A percentile compares a stretch with the other conserved stretches of the same genome.
phyloP scores from a whole-genome alignment of 495 filamentous ascomycete species.

The Penicillium canescens region DNA sequence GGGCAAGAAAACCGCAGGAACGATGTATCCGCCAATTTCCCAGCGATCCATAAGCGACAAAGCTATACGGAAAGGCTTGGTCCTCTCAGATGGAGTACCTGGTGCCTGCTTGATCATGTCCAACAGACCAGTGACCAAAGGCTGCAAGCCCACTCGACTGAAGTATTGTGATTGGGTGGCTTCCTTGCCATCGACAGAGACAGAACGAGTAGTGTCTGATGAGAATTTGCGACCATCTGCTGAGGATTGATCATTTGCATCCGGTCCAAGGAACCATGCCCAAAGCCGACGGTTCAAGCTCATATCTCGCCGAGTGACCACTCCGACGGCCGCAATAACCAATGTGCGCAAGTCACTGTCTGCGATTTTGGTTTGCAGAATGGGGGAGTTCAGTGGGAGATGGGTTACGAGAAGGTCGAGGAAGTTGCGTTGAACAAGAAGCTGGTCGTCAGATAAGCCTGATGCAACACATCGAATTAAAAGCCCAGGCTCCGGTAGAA shows the following conservation, averaged over 20 bases:
- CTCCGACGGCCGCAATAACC: constrained; percentile 76
- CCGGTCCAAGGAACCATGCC: constrained; percentile 94
- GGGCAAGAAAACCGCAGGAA: constrained; percentile 84
- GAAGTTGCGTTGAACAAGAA: constrained; percentile 91
- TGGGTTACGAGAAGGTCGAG: constrained; percentile 90
- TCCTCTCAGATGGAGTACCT: constrained; percentile 63
- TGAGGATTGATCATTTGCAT: constrained; percentile 51
- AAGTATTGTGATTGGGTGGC: constrained; percentile 67
- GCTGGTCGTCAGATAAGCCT: constrained; percentile 84
- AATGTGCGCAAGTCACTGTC: constrained; percentile 75
- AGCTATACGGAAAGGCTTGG: constrained; percentile 87
- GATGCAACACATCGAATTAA: constrained; percentile 88
- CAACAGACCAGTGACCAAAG: constrained; percentile 72
- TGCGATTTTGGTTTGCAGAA: constrained; percentile 73
- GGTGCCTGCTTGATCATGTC: constrained; percentile 67
- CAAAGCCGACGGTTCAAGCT: constrained; percentile 91
- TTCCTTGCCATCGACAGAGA: constrained; percentile 43
- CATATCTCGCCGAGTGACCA: constrained; percentile 90
- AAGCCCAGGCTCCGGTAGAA: constrained; percentile 88
- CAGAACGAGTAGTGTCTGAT: constrained; percentile 44
- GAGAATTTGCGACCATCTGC: constrained; percentile 50
- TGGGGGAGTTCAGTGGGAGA: constrained; percentile 81
- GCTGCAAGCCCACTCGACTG: constrained; percentile 69
- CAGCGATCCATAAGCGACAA: constrained; percentile 95
- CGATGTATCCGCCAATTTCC: constrained; percentile 90